phyloP scores from a whole-genome alignment of 2,329 filamentous ascomycete species.

The Phyllosticta capitalensis region DNA sequence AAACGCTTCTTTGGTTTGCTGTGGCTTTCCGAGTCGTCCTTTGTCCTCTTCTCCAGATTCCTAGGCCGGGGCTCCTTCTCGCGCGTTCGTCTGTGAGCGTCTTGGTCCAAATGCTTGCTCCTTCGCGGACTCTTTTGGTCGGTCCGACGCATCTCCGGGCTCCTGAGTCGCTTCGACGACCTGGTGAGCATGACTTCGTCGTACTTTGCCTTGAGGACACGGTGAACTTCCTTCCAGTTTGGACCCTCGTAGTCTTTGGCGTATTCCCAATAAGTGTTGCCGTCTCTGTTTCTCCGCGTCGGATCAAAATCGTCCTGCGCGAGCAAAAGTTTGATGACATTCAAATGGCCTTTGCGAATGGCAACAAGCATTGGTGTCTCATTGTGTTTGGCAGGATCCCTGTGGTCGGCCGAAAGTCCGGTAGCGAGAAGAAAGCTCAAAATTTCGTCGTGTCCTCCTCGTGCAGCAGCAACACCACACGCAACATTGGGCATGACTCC shows the following conservation, averaged over 20 bases:
- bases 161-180: conserved; percentile 2
- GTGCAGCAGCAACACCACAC: conserved; percentile 81
- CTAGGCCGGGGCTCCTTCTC: conserved; percentile 16
- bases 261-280: conserved; percentile 78
- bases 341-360: conserved; percentile 78
- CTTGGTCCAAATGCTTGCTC: conserved; percentile 3
- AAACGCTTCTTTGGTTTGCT: conserved; percentile 19
- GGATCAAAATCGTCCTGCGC: conserved; percentile 75
- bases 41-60: conserved; percentile 3
- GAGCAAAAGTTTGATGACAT: conserved; percentile 71
- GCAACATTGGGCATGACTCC: conserved; percentile 61
- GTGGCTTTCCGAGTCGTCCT: neutral
- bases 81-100: conserved; percentile 22
- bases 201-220: conserved; percentile 67
- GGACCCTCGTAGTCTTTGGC: conserved; percentile 74
- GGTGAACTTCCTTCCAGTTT: conserved; percentile 81
- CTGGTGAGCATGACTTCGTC: conserved; percentile 42
- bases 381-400: conserved; percentile 64
- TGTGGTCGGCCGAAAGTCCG: conserved; percentile 36
- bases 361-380: conserved; percentile 90
- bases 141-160: conserved; percentile 13
- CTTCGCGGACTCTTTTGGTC: conserved; percentile 26
- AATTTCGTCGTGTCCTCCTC: conserved; percentile 82
- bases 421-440: conserved; percentile 58
- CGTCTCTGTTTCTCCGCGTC: conserved; percentile 60